Base-by-base conservation (phyloP, 306 rosid genomes). In the Rosa rugosa region DNA sequence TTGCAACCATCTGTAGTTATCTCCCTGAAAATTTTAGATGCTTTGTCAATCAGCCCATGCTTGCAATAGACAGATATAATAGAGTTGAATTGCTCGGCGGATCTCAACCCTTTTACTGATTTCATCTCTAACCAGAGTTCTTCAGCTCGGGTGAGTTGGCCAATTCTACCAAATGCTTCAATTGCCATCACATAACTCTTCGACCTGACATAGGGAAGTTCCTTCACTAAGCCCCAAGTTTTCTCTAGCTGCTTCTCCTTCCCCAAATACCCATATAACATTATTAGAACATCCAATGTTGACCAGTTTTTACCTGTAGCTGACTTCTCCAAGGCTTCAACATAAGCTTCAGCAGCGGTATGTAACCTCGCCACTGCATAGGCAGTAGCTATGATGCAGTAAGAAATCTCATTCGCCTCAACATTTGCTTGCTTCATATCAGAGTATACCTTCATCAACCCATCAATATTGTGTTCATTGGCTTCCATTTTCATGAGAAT, bases 401-500 rank as follows among this genome's bases (percentile, higher is more conserved):
- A 89, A 56, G 98, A 87, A 77, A 95, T 85, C 81, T 95, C 99
- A 86, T 89, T 89, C 6, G 98, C 98, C 60, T 93, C 97, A 22
- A 95, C 90, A 8, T 82, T 82, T 20, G 71, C 87, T 73, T 67
- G 81, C 75, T 91, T 93, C 98, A 95, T 95, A 23, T 85, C 87
- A 25, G 81, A 20, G 60, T 78, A 89, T 25, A 89, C 86, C 86
- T 83, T 93, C 89, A 85, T 78, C 89, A 93, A 67, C 69, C 88
- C 88, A 59, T 93, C 94, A 72, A 91, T 76, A 75, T 87, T 82
- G 85, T 95, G 93, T 67, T 95, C 96, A 53, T 81, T 93, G 25
- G 96, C 94, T 81, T 95, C 97, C 31, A 95, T 85, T 88, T 95
- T 95, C 99, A 95, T 90, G 80, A 93, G 90, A 84, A 95, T 95